These are phyloP conservation scores for Vaccinium corymbosum DNA, from an alignment of 148 eudicot species.

Conservation along the genomic window DNA sequence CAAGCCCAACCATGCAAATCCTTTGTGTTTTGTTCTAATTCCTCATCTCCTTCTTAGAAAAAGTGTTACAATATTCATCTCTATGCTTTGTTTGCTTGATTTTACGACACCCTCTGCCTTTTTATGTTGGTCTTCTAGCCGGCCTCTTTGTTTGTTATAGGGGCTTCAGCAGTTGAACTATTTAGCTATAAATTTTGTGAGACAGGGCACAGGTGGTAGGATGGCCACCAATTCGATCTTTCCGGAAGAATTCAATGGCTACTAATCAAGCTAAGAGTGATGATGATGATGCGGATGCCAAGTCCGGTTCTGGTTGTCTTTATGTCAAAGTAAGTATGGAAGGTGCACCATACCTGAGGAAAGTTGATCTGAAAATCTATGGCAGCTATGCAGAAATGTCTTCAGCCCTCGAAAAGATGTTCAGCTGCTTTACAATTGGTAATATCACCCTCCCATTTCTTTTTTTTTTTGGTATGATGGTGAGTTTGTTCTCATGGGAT, in stretches of 20 bases:
- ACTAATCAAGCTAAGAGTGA: conserved; percentile 29
- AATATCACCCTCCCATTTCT: neutral
- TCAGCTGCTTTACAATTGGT: conserved; percentile 65
- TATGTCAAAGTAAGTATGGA: conserved; percentile 71
- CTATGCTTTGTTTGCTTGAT: conserved; percentile 8
- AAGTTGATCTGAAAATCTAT: conserved; percentile 51
- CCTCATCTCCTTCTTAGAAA: neutral
- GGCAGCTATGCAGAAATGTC: conserved; percentile 45
- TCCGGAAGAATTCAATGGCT: conserved; percentile 58
- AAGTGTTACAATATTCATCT: neutral
- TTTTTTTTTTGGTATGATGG: neutral
- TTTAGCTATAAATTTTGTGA: neutral
- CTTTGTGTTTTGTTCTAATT: neutral
- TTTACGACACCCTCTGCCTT: neutral
- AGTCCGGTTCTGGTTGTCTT: conserved; percentile 38
- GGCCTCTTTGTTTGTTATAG: neutral
- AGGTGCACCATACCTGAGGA: conserved; percentile 68
- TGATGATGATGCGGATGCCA: conserved; percentile 25
- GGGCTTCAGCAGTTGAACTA: neutral
- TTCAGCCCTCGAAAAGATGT: conserved; percentile 61
- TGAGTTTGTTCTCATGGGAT: neutral
- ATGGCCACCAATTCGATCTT: conserved; percentile 75
- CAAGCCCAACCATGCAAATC: neutral
- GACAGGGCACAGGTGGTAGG: conserved; percentile 61
- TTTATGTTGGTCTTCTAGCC: neutral